Evolutionary conservation across 331 rosid genomes (phyloP).

Genomic region (Saraca asoca): DNA sequence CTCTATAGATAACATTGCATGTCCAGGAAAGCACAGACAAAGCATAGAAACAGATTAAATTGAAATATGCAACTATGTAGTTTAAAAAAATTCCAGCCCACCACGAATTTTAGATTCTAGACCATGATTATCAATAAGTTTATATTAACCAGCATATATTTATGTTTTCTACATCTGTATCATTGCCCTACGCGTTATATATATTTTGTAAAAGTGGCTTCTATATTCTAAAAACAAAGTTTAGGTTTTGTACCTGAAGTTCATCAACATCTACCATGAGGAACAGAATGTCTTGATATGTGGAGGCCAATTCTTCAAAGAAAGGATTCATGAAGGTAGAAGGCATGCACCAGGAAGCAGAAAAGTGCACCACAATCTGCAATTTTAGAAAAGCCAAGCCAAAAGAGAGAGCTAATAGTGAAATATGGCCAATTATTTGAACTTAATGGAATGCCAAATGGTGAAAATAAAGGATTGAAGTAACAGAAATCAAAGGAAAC

Average conservation of each 20-base stretch:
- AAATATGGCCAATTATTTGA: not conserved
- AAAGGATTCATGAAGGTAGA: slow-evolving; percentile 50
- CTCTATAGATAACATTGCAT: slow-evolving; percentile 18
- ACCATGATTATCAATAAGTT: too few species aligned
- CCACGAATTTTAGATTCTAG: too few species aligned
- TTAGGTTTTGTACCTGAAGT: slow-evolving; percentile 44
- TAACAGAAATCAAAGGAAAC: slow-evolving; percentile 28
- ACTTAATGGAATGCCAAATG: not conserved
- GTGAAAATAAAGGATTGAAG: slow-evolving; percentile 2
- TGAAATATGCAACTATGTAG: slow-evolving; percentile 5
- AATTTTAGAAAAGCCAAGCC: not conserved
- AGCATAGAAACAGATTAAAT: not conserved
- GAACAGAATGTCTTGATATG: slow-evolving; percentile 44
- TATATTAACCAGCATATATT: too few species aligned
- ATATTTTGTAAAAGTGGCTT: too few species aligned
- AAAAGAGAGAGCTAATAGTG: too few species aligned
- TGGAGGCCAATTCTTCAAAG: slow-evolving; percentile 55
- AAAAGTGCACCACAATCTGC: slow-evolving; percentile 62
- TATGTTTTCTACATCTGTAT: too few species aligned
- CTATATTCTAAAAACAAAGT: too few species aligned
- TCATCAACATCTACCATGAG: slow-evolving; percentile 64
- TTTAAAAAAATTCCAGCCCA: not conserved
- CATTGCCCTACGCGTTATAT: too few species aligned
- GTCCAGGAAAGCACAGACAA: not conserved
- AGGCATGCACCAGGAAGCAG: slow-evolving; percentile 62